Evolutionary conservation across 208 protist species (phyloP).

Genomic region (Angomonas desouzai): DNA sequence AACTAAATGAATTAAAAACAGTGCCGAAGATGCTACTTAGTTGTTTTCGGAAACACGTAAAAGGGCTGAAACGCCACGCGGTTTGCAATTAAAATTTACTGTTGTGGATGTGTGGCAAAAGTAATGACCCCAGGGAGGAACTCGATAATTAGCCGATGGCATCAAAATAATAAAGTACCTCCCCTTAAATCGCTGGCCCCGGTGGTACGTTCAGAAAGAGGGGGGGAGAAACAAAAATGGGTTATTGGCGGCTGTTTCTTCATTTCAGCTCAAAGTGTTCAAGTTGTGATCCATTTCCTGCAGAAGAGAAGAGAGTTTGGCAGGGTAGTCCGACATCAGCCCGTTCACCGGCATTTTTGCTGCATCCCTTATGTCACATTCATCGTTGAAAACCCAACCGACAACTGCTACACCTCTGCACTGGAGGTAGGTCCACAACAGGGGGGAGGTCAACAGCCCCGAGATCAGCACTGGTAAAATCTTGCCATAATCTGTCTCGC

Average conservation of each 20-base stretch:
- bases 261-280: constrained; percentile 7
- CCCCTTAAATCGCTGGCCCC: no score
- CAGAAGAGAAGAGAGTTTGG: constrained; percentile 17
- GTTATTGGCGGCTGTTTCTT: constrained; percentile 35
- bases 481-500: constrained; percentile 18
- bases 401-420: constrained; percentile 61
- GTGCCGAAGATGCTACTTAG: no score
- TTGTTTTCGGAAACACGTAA: no score
- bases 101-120: no score
- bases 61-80: no score
- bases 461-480: constrained; percentile 13
- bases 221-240: no score
- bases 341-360: constrained; percentile 56
- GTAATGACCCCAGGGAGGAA: no score
- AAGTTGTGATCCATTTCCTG: not conserved
- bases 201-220: no score
- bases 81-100: no score
- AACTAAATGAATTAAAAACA: no score
- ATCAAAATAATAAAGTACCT: no score
- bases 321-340: constrained; percentile 70
- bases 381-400: constrained; percentile 75
- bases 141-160: no score
- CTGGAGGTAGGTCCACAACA: constrained; percentile 70
- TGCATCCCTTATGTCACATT: constrained; percentile 50
- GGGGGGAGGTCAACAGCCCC: constrained; percentile 51